These are phyloP conservation scores for Taiozyma sp. DNA, from an alignment of 1,139 yeast genomes.

Conservation along the genomic window DNA sequence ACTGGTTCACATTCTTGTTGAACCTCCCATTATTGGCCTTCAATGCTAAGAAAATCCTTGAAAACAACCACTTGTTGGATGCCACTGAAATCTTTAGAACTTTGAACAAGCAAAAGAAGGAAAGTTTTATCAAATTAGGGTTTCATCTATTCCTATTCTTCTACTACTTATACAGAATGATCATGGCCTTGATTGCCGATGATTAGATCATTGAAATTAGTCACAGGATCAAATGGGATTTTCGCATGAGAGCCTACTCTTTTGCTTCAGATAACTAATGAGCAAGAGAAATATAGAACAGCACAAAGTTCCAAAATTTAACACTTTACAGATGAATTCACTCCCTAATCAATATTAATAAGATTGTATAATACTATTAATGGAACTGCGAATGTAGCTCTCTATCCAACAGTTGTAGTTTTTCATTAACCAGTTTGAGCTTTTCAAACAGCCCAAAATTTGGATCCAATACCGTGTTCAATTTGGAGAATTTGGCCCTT, in stretches of 20 bases:
- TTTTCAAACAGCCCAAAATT: slow-evolving; percentile 36
- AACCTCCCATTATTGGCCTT: slow-evolving; percentile 84
- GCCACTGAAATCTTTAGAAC: slow-evolving; percentile 99
- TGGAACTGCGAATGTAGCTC: not conserved
- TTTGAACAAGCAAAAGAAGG: slow-evolving; percentile 87
- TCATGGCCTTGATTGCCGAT: slow-evolving; percentile 78
- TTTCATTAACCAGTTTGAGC: slow-evolving; percentile 32
- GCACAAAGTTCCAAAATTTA: not conserved
- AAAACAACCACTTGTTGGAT: slow-evolving; percentile 83
- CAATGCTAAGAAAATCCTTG: slow-evolving; percentile 67
- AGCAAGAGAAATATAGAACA: not conserved
- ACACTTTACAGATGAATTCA: not conserved
- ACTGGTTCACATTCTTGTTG: slow-evolving; percentile 86
- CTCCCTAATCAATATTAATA: not conserved
- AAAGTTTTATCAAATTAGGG: slow-evolving; percentile 84
- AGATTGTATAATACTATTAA: not conserved
- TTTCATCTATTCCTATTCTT: slow-evolving; percentile 91
- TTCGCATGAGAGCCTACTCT: not conserved
- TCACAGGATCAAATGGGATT: not conserved
- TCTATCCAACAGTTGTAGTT: slow-evolving; percentile 27
- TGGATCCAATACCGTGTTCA: slow-evolving; percentile 35
- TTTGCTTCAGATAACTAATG: not conserved
- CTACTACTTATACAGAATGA: slow-evolving; percentile 95
- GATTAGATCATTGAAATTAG: slow-evolving; percentile 5
- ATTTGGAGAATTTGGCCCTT: slow-evolving; percentile 17